These are phyloP conservation scores for Colletotrichum chrysophilum DNA, from an alignment of 2,329 filamentous ascomycete species.

Conservation along the genomic window DNA sequence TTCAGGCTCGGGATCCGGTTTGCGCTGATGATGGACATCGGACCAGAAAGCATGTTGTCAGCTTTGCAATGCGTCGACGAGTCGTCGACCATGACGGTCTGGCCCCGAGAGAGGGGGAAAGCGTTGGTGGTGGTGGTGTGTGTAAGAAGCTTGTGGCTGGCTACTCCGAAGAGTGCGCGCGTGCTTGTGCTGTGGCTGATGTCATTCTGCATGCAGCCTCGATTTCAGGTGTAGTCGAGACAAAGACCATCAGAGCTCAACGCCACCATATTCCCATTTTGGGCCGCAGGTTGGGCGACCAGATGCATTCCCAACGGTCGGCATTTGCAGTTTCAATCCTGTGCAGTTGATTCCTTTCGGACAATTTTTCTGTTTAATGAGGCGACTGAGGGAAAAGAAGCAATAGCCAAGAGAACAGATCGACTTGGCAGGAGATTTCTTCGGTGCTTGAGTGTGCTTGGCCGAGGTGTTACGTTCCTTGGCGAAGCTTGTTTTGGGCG, in stretches of 20 bases:
- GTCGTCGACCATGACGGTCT: not conserved
- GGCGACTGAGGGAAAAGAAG: not conserved
- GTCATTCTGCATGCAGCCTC: not conserved
- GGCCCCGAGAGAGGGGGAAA: not conserved
- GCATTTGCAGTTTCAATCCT: not conserved
- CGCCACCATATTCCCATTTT: not conserved
- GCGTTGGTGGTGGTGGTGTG: not conserved
- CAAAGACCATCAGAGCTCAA: not conserved
- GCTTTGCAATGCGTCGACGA: not conserved
- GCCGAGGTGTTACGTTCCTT: not conserved
- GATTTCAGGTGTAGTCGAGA: not conserved
- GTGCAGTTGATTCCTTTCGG: not conserved
- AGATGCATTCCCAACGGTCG: not conserved
- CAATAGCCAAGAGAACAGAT: constrained; percentile 5
- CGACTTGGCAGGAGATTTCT: not conserved
- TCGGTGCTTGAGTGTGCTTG: not conserved
- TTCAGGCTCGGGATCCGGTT: not conserved
- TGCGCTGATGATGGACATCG: not conserved
- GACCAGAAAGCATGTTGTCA: not conserved
- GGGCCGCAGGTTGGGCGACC: not conserved
- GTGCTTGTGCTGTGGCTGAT: not conserved
- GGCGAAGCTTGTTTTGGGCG: constrained; percentile 20
- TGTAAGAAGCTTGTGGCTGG: not conserved
- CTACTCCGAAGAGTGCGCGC: not conserved
- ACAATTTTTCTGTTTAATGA: not conserved